Evolutionary conservation across 2,329 filamentous ascomycete genomes (phyloP), one percentile per base, ranked within the genome.

Genomic region (Arthrobotrys musiformis): DNA sequence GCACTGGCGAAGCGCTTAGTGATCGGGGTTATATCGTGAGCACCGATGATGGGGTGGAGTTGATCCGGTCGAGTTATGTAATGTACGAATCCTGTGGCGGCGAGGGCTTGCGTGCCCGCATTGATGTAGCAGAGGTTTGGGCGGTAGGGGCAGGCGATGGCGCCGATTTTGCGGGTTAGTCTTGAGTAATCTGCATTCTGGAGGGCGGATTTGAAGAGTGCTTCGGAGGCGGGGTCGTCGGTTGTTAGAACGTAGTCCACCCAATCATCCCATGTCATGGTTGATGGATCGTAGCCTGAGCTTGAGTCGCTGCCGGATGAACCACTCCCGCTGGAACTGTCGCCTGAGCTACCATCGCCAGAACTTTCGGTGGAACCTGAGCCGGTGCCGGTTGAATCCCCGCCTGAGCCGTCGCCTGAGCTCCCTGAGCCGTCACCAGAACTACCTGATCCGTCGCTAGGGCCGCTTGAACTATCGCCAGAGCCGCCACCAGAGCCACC

Each of bases 101-200:
- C 67, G 8, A 72, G 48, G 9, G 58, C 68, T 40, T 72, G 68
- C 2, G 64, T 24, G 2, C n/a, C n/a, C 9, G 68, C 44, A 26
- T 72, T 72, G 33, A 72, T 54, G 22, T 72, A 72, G 35, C 68
- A 72, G 3, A 72, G 68, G 26, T 72, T 72, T 11, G 33, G 0
- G 2, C 1, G 3, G 13, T 17, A 28, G 2, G 68, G 33, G 11
- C 19, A 13, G 15, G 58, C 68, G 33, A 72, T 62, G 17, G 46
- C 33, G 2, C 68, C 68, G 19, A 70, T 8, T 35, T 70, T 70
- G 1, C n/a, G 6, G 22, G 0, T 56, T 33, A 17, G 13, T 3
- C 67, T 58, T 7, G 35, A 30, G 26, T 63, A 58, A 5, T 30
- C n/a, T 2, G 30, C 8, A 1, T 2, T 2, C 11, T 28, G 19